A percentile compares a stretch with the other conserved stretches of the same genome.
Conservation (phyloP, 371 early-diverging fungal species). For the Blakeslea trispora region DNA sequence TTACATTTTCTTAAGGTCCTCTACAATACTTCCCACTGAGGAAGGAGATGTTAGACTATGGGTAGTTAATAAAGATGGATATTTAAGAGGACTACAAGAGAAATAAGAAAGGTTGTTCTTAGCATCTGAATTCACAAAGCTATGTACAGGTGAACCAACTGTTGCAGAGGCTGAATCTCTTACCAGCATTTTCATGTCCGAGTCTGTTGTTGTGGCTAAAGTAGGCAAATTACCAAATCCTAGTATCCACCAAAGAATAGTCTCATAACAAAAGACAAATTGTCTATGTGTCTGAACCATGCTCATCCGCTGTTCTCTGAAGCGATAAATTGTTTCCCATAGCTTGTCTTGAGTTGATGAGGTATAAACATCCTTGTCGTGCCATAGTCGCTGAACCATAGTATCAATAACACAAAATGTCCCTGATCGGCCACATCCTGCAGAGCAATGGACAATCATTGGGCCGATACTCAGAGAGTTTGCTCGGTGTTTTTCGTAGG, state of each 20-base stretch:
- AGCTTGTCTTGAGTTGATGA: constrained; percentile 24
- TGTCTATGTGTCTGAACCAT: constrained; percentile 86
- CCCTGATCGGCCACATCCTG: constrained; percentile 96
- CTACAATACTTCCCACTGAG: constrained; percentile 16
- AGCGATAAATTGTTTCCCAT: constrained; percentile 55
- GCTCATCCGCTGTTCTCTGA: constrained; percentile 76
- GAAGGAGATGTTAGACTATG: neutral
- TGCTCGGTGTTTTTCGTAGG: constrained; percentile 23
- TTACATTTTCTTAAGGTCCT: constrained; percentile 17
- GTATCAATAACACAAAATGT: constrained; percentile 84
- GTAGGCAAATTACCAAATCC: constrained; percentile 24
- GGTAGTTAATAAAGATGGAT: constrained; percentile 1
- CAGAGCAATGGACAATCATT: constrained; percentile 91
- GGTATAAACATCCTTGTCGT: constrained; percentile 43
- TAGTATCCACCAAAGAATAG: constrained; percentile 57
- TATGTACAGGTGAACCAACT: constrained; percentile 3
- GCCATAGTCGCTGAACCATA: constrained; percentile 37
- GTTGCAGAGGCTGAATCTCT: neutral
- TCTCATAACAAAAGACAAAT: constrained; percentile 87
- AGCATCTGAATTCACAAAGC: neutral
- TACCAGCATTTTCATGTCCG: neutral
- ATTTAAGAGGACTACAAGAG: neutral
- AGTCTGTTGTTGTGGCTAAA: neutral
- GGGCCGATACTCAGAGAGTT: constrained; percentile 45
- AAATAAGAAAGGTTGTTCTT: neutral